Evolutionary conservation across 805 yeast species (phyloP).

Genomic region (Saturnispora dispora): DNA sequence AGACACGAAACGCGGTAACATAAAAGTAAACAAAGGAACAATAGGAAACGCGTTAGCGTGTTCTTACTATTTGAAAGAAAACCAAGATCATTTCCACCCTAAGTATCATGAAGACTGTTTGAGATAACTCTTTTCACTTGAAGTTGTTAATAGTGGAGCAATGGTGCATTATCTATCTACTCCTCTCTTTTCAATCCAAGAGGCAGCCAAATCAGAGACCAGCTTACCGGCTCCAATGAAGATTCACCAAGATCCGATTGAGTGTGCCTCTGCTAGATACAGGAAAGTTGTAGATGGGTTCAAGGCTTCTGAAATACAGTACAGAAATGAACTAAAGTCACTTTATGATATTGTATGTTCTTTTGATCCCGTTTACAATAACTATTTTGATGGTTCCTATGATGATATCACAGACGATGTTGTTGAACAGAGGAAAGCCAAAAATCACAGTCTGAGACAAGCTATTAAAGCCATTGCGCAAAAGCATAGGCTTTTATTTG

Average conservation of each 20-base stretch:
- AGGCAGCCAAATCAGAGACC: conserved; percentile 12
- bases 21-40: conserved; percentile 1
- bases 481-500: conserved; percentile 16
- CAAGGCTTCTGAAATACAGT: conserved; percentile 15
- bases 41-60: not conserved
- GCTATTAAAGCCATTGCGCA: conserved; percentile 12
- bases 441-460: conserved; percentile 16
- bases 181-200: conserved; percentile 19
- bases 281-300: conserved; percentile 11
- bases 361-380: conserved; percentile 23
- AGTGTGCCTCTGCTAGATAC: not conserved
- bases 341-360: conserved; percentile 16
- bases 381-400: conserved; percentile 22
- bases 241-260: not conserved
- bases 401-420: conserved; percentile 21
- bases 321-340: conserved; percentile 16
- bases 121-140: not conserved
- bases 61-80: not conserved
- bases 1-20: conserved; percentile 4
- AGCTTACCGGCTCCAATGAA: conserved; percentile 5
- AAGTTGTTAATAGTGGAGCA: not conserved
- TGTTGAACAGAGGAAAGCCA: conserved; percentile 13
- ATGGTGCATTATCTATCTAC: conserved; percentile 11
- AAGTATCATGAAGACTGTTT: not conserved
- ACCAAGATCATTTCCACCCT: not conserved